These are phyloP conservation scores for Magnaporthiopsis poae DNA, from an alignment of 2,329 filamentous ascomycete species.

Conservation along the genomic window DNA sequence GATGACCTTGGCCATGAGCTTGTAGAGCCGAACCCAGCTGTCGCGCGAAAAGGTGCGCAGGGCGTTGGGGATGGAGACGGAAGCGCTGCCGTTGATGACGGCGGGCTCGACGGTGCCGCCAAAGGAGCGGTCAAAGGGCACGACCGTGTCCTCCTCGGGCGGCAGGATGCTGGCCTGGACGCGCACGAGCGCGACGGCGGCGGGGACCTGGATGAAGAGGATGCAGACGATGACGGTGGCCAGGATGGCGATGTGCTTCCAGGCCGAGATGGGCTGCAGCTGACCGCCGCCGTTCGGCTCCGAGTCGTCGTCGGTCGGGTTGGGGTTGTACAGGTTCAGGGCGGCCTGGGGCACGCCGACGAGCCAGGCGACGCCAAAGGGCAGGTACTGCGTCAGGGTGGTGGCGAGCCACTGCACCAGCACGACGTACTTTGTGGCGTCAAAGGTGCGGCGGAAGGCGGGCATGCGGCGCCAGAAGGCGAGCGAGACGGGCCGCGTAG, in stretches of 20 bases:
- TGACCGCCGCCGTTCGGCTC: conserved; percentile 25
- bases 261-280: conserved; percentile 28
- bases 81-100: conserved; percentile 62
- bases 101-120: conserved; percentile 66
- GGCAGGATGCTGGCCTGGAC: conserved; percentile 81
- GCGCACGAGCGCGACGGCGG: conserved; percentile 66
- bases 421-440: conserved; percentile 59
- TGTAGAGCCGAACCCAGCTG: conserved; percentile 62
- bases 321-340: background rate
- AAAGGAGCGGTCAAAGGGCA: conserved; percentile 84
- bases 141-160: conserved; percentile 70
- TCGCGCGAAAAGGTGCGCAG: conserved; percentile 68
- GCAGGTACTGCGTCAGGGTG: conserved; percentile 38
- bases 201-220: conserved; percentile 61
- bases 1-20: conserved; percentile 65
- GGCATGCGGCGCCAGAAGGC: conserved; percentile 63
- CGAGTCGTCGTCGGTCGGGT: conserved; percentile 18
- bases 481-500: conserved; percentile 43
- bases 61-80: conserved; percentile 62
- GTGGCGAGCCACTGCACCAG: conserved; percentile 51
- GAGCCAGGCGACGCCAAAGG: conserved; percentile 34
- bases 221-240: conserved; percentile 39
- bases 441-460: conserved; percentile 51
- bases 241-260: conserved; percentile 38
- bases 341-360: conserved; percentile 35